Base-by-base conservation (phyloP, 129 eudicot species). In the Daucus carota region DNA sequence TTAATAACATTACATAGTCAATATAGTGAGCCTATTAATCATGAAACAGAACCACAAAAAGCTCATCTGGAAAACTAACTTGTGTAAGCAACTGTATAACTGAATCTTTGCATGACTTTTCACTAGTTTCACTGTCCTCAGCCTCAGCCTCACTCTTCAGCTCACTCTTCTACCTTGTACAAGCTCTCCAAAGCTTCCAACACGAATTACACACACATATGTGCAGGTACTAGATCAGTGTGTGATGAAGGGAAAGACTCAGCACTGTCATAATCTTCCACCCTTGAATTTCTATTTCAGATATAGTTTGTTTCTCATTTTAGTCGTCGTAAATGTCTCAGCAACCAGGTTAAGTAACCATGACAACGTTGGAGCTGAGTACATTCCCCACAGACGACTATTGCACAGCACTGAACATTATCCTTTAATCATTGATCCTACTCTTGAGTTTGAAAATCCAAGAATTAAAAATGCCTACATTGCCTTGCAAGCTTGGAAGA, bases 401-500 rank as follows among this genome's bases (percentile, higher is more conserved):
- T 26, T 80, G 50, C 14, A 24, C 52, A 77, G 80, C 70, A 73
- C 9, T n/a, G 76, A 50, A 60, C 82, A 63, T 11, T 78, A 76
- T 50, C 28, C 75, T 2, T 68, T 84, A 0, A 81, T 83, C 16
- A 38, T 80, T 20, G 82, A 88, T 52, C 81, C 86, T 3, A 76
- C 77, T 74, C 85, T 84, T 18, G 76, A n/a, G 69, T 89, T 89
- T 50, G 83, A 82, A 76, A 92, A 88, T 54, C 74, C 78, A 0
- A 73, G 98, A 76, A 83, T 92, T 14, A 82, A 77, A 24, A 85
- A 81, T 26, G 92, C 93, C 20, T 88, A 92, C 82, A 46, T 84
- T 63, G 98, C 93, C 0, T 83, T 92, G 18, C 93, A 86, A 73
- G 92, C 96, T 60, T 92, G 92, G 96, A 92, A 88, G 69, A 73